phyloP scores from a whole-genome alignment of 164 flowering plant genomes.

The Chimonanthus praecox region DNA sequence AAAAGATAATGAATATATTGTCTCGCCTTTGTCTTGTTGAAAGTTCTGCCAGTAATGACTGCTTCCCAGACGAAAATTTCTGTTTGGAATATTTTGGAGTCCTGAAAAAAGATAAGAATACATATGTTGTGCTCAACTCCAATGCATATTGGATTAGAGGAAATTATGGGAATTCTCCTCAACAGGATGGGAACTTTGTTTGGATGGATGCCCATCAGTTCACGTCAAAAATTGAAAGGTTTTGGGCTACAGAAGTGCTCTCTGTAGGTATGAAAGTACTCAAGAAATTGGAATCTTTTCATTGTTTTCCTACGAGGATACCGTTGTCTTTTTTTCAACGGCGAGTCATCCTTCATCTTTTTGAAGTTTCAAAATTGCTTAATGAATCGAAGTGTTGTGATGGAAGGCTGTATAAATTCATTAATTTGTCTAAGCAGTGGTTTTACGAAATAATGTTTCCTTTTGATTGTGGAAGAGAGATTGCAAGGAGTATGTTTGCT shows the following conservation, averaged over 20 bases:
- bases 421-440: constrained; percentile 14
- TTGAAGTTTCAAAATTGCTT: constrained; percentile 31
- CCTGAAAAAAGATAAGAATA: constrained; percentile 16
- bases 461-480: constrained; percentile 27
- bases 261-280: constrained; percentile 35
- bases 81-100: constrained; percentile 57
- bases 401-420: constrained; percentile 17
- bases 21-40: constrained; percentile 24
- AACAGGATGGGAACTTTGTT: constrained; percentile 17
- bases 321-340: constrained; percentile 24
- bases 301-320: constrained; percentile 7
- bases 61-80: constrained; percentile 23
- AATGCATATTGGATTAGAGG: constrained; percentile 47
- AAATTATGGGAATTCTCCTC: constrained; percentile 13
- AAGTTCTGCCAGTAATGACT: constrained; percentile 12
- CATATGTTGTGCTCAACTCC: constrained; percentile 27
- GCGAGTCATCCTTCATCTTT: constrained; percentile 19
- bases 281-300: constrained; percentile 31
- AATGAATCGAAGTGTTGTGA: constrained; percentile 4
- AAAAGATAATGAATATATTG: constrained; percentile 21
- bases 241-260: constrained; percentile 35
- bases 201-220: constrained; percentile 29
- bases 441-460: constrained; percentile 34
- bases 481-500: constrained; percentile 26
- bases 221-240: constrained; percentile 21